Base-by-base conservation (phyloP, 768 basidiomycete species). In the Trichaptum fuscoviolaceum region DNA sequence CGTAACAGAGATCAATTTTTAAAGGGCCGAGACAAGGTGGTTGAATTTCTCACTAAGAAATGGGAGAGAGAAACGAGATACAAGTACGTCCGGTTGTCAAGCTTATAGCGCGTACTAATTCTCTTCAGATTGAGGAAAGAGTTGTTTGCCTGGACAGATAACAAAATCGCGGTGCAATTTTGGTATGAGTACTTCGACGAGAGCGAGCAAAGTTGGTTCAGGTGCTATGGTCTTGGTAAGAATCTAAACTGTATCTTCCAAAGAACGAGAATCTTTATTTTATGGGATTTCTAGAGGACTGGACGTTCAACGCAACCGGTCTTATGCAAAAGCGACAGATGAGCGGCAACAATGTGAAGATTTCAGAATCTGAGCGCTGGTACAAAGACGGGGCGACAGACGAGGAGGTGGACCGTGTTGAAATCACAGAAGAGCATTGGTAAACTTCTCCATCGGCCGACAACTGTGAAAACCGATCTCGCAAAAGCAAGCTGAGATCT, bases 281-380 rank as follows among this genome's bases (percentile, higher is more conserved):
- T 18, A 12, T 18, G 12, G 24, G 15, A 25, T 24, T 34, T 3
- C 23, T 34, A 61, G 70, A 85, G 78, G 84, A 85, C 71, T 86
- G 86, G 85, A 84, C 84, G 1, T 87, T 84, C 68, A 81, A 72
- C 0, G 69, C 75, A 7, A 78, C 81, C 60, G 86, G 86, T 0
- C 74, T 80, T 35, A 87, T 86, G 85, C 71, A 75, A 64, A 83
- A 84, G 68, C 77, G 86, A n/a, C 83, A 84, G 75, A 83, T 84
- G 79, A 78, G 79, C 68, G 80, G 75, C 20, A 82, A 82, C 71
- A 79, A 82, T 67, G 75, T 86, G 6, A 52, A 77, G 27, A 85
- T 87, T 67, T 27, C 73, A 10, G 75, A 79, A 7, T 77, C 76
- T 15, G 82, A 85, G 60, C 69, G 85, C 26, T 87, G 85, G 84